These are phyloP conservation scores for Cladorrhinum sp. DNA, from an alignment of 2,329 filamentous ascomycete genomes.

Conservation along the genomic window DNA sequence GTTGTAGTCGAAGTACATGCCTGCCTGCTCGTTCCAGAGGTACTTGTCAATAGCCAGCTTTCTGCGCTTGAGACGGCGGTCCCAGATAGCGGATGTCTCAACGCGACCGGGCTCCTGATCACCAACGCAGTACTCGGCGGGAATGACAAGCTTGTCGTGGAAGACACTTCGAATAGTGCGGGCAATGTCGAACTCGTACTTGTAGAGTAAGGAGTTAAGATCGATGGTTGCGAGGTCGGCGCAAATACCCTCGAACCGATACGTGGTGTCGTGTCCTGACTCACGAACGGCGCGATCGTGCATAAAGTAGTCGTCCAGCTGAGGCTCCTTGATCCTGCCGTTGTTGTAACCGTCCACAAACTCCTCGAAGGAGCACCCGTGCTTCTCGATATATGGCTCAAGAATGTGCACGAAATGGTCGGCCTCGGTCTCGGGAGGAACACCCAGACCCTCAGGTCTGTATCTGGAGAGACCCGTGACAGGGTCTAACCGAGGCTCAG, in stretches of 20 bases:
- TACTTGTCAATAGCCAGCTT: slow-evolving; percentile 88
- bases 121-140: slow-evolving; percentile 73
- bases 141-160: slow-evolving; percentile 76
- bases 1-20: slow-evolving; percentile 98
- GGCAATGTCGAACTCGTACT: slow-evolving; percentile 93
- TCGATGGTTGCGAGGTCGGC: slow-evolving; percentile 91
- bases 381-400: slow-evolving; percentile 77
- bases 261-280: slow-evolving; percentile 94
- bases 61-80: slow-evolving; percentile 79
- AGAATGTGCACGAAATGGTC: slow-evolving; percentile 83
- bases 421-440: slow-evolving; percentile 88
- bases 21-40: slow-evolving; percentile 86
- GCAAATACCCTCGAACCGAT: slow-evolving; percentile 83
- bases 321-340: slow-evolving; percentile 72
- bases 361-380: slow-evolving; percentile 75
- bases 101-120: slow-evolving; percentile 64
- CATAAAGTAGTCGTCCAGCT: slow-evolving; percentile 91
- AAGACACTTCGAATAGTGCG: slow-evolving; percentile 82
- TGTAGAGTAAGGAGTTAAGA: slow-evolving; percentile 91
- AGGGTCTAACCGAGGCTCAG: slow-evolving; percentile 72
- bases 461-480: slow-evolving; percentile 80
- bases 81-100: slow-evolving; percentile 85
- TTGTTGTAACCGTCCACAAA: slow-evolving; percentile 89
- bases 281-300: slow-evolving; percentile 95
- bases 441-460: slow-evolving; percentile 75